phyloP scores from a whole-genome alignment of 495 filamentous ascomycete species.

The Arthonia radiata region DNA sequence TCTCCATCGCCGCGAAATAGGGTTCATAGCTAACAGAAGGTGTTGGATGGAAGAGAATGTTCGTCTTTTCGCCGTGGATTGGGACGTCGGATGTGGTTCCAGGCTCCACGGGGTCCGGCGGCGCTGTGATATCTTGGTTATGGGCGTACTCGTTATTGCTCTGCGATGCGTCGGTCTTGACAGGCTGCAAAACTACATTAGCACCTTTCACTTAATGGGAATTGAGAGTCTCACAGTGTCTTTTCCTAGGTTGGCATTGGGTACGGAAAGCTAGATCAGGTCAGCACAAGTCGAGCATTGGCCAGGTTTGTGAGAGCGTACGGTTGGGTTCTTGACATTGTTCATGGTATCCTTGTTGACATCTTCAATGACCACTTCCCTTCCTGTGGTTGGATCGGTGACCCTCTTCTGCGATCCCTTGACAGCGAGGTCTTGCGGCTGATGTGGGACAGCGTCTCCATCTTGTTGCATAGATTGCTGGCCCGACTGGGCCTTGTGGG shows the following conservation, averaged over 20 bases:
- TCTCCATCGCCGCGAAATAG: slow-evolving; percentile 56
- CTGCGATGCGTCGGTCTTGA: slow-evolving; percentile 37
- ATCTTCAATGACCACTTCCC: slow-evolving; percentile 70
- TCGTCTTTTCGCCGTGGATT: slow-evolving; percentile 87
- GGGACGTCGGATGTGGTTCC: slow-evolving; percentile 77
- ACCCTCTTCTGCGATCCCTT: slow-evolving; percentile 39
- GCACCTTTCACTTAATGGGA: slow-evolving; percentile 1
- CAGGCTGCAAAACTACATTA: slow-evolving; percentile 12
- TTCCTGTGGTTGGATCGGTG: slow-evolving; percentile 69
- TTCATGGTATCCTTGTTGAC: slow-evolving; percentile 43
- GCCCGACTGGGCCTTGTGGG: slow-evolving; percentile 6
- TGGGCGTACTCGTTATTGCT: slow-evolving; percentile 49
- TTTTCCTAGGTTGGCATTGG: slow-evolving; percentile 67
- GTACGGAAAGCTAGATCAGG: slow-evolving; percentile 42
- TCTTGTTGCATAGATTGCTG: slow-evolving; percentile 16
- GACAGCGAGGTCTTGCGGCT: slow-evolving; percentile 19
- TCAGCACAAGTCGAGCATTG: slow-evolving; percentile 2
- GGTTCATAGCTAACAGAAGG: slow-evolving; percentile 67
- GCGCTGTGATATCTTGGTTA: slow-evolving; percentile 73
- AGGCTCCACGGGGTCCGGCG: slow-evolving; percentile 58
- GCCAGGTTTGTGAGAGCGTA: slow-evolving; percentile 12
- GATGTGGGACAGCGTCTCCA: slow-evolving; percentile 16
- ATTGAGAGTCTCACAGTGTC: slow-evolving; percentile 25
- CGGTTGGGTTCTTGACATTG: slow-evolving; percentile 39
- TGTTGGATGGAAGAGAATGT: slow-evolving; percentile 86